Evolutionary conservation across 2,329 filamentous ascomycete genomes (phyloP).

Genomic region (Boeremia exigua): DNA sequence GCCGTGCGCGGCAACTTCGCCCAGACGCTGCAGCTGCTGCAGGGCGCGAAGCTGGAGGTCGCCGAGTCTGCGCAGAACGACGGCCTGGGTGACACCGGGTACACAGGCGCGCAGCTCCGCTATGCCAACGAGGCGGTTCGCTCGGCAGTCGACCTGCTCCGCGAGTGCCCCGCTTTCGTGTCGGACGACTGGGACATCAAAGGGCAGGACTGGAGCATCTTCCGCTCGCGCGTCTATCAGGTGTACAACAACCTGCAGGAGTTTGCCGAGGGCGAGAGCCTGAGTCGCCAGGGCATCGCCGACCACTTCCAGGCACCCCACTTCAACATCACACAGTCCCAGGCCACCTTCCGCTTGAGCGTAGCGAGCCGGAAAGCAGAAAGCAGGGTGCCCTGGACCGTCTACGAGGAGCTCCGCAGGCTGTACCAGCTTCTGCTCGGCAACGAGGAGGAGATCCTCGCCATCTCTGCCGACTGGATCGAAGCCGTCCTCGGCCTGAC

Average conservation of each 20-base stretch:
- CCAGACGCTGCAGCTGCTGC: conserved; percentile 71
- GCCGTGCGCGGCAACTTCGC: conserved; percentile 76
- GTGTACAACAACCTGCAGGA: conserved; percentile 73
- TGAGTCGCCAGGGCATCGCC: conserved; percentile 52
- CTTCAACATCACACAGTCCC: conserved; percentile 51
- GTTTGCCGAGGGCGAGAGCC: conserved; percentile 77
- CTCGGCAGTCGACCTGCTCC: conserved; percentile 71
- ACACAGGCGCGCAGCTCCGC: conserved; percentile 75
- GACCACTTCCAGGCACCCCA: conserved; percentile 53
- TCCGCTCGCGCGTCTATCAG: conserved; percentile 75
- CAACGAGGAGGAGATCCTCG: conserved; percentile 74
- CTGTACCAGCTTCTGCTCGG: conserved; percentile 84
- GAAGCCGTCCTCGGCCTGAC: conserved; percentile 84
- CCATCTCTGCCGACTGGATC: conserved; percentile 85
- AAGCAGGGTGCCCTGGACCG: conserved; percentile 85
- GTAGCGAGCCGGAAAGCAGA: conserved; percentile 76
- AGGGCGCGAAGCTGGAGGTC: conserved; percentile 77
- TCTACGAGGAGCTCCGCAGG: conserved; percentile 83
- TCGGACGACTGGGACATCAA: conserved; percentile 81
- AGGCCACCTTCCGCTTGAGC: conserved; percentile 66
- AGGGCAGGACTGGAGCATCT: conserved; percentile 81
- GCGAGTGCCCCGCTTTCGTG: conserved; percentile 72
- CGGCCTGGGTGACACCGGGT: conserved; percentile 68
- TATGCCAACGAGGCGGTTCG: conserved; percentile 77
- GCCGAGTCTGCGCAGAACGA: conserved; percentile 70